Conservation (phyloP, 2,329 filamentous ascomycete species). For the Monilinia fructicola region DNA sequence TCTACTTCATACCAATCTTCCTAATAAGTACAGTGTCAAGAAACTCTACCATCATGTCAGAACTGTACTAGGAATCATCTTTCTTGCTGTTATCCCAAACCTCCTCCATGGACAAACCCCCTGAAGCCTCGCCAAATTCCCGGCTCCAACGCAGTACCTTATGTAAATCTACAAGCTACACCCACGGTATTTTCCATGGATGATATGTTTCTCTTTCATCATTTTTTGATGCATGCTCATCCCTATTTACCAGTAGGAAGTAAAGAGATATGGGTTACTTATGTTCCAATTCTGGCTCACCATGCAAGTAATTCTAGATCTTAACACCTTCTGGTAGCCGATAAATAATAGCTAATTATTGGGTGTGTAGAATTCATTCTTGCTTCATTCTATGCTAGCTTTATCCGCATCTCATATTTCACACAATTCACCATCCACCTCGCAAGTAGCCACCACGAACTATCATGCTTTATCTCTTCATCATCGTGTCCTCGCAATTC, state of each 20-base stretch:
- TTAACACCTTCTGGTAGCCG: not conserved
- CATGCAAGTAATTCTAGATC: not conserved
- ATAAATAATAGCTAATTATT: not conserved
- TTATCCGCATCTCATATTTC: not conserved
- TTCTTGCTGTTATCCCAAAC: slow-evolving; percentile 1
- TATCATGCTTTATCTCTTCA: not conserved
- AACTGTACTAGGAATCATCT: slow-evolving; percentile 6
- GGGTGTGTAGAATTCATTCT: not conserved
- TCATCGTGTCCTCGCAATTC: not conserved
- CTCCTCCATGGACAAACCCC: not conserved
- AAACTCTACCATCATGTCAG: slow-evolving; percentile 9
- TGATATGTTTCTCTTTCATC: slow-evolving; percentile 14
- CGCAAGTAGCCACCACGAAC: not conserved
- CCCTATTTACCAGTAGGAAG: slow-evolving; percentile 5
- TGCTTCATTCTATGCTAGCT: slow-evolving; percentile 11
- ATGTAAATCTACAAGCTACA: not conserved
- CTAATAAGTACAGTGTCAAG: not conserved
- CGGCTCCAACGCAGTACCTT: not conserved
- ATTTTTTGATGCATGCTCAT: slow-evolving; percentile 9
- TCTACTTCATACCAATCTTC: not conserved
- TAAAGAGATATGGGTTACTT: not conserved
- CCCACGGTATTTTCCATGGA: not conserved
- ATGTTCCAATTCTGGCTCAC: slow-evolving; percentile 11
- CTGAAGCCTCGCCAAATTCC: not conserved
- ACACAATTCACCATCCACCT: not conserved